Evolutionary conservation across 2,329 filamentous ascomycete species (phyloP).

Genomic region (Xylaria sp.): DNA sequence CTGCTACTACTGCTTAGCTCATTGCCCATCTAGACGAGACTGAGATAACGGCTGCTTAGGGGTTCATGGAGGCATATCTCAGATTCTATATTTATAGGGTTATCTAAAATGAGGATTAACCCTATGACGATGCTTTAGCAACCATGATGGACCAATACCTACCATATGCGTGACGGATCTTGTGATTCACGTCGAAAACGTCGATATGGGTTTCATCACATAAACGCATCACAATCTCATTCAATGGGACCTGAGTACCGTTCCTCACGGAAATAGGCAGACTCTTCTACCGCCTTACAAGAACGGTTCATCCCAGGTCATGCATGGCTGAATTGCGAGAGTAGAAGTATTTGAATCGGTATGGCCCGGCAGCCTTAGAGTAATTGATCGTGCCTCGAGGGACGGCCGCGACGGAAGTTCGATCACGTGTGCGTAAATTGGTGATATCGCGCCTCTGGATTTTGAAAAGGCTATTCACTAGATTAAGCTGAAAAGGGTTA

Average conservation of each 20-base stretch:
- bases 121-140: background rate
- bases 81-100: background rate
- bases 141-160: background rate
- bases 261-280: background rate
- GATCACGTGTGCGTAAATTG: background rate
- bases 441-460: background rate
- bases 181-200: background rate
- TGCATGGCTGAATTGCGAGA: no score
- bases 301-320: no score
- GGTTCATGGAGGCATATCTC: background rate
- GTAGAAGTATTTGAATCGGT: no score
- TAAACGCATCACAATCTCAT: background rate
- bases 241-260: background rate
- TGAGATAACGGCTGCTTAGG: background rate
- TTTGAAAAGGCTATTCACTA: background rate
- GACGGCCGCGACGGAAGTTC: background rate
- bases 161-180: background rate
- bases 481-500: no score
- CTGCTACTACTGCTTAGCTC: background rate
- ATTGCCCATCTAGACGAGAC: background rate
- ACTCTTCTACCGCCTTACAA: background rate
- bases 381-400: background rate
- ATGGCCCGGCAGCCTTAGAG: background rate
- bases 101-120: background rate
- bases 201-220: background rate